Conservation (phyloP, 2,329 filamentous ascomycete genomes). For the Apiospora arundinis region DNA sequence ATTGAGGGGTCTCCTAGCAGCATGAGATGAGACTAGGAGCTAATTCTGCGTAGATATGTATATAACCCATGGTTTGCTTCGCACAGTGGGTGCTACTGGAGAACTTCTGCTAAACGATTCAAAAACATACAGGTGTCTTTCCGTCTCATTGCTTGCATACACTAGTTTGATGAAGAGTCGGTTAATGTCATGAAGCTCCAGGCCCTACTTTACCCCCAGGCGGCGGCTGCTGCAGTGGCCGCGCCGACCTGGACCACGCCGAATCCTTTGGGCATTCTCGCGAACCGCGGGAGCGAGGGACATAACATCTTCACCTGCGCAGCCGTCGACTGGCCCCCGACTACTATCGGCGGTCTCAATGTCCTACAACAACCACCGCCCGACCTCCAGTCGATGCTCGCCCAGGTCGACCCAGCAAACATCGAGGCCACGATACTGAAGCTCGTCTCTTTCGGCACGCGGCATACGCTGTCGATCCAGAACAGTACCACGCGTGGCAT, state of each 20-base stretch:
- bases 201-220: background rate
- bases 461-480: conserved; percentile 61
- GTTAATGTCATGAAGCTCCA: background rate
- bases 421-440: conserved; percentile 59
- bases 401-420: conserved; percentile 44
- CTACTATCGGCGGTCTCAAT: conserved; percentile 35
- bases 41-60: background rate
- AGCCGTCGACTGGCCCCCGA: conserved; percentile 39
- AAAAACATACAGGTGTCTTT: background rate
- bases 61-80: background rate
- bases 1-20: background rate
- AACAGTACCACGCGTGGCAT: conserved; percentile 58
- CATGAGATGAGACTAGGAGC: background rate
- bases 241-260: background rate
- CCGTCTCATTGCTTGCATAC: background rate
- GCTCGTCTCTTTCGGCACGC: conserved; percentile 61
- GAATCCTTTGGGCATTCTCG: background rate
- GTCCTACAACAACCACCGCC: conserved; percentile 36
- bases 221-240: background rate
- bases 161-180: background rate
- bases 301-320: conserved; percentile 31
- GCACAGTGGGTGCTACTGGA: background rate
- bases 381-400: conserved; percentile 37
- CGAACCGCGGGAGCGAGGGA: background rate
- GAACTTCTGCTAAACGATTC: background rate